These are phyloP conservation scores for Candida palmyrensis DNA, from an alignment of 805 yeast genomes.

Conservation along the genomic window DNA sequence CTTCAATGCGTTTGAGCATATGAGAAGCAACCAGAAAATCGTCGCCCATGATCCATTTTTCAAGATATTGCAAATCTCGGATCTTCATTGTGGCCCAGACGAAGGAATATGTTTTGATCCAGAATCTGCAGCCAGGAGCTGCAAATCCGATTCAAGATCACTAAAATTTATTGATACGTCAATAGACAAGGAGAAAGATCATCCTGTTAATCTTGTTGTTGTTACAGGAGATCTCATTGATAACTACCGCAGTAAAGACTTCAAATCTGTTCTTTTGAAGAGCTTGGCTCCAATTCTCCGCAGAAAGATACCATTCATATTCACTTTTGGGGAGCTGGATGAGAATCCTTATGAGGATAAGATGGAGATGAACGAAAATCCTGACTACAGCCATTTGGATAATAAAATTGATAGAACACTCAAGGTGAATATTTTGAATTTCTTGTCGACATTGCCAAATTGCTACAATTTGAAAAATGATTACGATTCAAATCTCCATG, in stretches of 20 bases:
- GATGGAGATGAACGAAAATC: not conserved
- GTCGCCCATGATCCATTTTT: constrained; percentile 15
- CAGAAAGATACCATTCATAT: constrained; percentile 25
- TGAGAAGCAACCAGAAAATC: constrained; percentile 13
- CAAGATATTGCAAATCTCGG: constrained; percentile 34
- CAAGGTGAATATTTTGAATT: constrained; percentile 16
- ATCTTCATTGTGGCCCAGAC: constrained; percentile 33
- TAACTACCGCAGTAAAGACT: constrained; percentile 17
- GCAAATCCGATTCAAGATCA: constrained; percentile 26
- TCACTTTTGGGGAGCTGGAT: constrained; percentile 38
- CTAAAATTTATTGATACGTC: constrained; percentile 23
- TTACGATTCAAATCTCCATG: constrained; percentile 20
- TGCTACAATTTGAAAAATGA: constrained; percentile 22
- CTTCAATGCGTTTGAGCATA: constrained; percentile 10
- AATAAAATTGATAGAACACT: constrained; percentile 5
- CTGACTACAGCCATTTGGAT: constrained; percentile 5
- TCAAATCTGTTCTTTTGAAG: constrained; percentile 25
- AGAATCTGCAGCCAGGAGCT: constrained; percentile 7
- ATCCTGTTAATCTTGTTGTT: constrained; percentile 21
- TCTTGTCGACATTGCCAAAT: constrained; percentile 30
- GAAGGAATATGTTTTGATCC: constrained; percentile 15
- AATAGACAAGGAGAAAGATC: constrained; percentile 22
- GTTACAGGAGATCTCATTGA: constrained; percentile 39
- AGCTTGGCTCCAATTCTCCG: constrained; percentile 28
- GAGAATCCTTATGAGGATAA: constrained; percentile 5